Evolutionary conservation across 148 eudicot genomes (phyloP).

Genomic region (Mesembryanthemum crystallinum): DNA sequence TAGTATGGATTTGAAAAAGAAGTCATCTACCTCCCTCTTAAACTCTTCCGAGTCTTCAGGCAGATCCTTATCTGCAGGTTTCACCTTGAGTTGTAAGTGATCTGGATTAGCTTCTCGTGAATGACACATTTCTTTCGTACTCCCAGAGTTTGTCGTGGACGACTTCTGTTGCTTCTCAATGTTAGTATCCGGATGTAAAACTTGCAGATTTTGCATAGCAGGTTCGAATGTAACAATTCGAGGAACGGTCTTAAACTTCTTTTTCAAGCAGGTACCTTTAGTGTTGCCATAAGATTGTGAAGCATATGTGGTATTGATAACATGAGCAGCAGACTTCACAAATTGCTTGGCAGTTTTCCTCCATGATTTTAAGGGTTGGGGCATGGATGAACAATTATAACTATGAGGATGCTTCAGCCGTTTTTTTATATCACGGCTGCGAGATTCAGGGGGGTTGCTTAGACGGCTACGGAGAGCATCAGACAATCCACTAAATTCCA

Average conservation of each 20-base stretch:
- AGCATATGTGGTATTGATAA: background rate
- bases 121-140: conserved; percentile 25
- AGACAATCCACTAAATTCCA: conserved; percentile 21
- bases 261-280: conserved; percentile 17
- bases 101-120: conserved; percentile 30
- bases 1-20: conserved; percentile 44
- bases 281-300: conserved; percentile 7
- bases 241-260: conserved; percentile 30
- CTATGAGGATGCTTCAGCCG: conserved; percentile 20
- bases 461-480: conserved; percentile 20
- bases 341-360: background rate
- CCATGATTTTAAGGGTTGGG: background rate
- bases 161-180: conserved; percentile 15
- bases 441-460: conserved; percentile 28
- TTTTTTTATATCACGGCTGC: conserved; percentile 34
- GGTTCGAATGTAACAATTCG: conserved; percentile 10
- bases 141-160: conserved; percentile 16
- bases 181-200: conserved; percentile 9
- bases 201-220: background rate
- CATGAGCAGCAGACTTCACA: background rate
- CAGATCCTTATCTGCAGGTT: conserved; percentile 40
- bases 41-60: conserved; percentile 51
- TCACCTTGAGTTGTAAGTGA: conserved; percentile 24
- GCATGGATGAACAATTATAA: conserved; percentile 2
- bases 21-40: conserved; percentile 41